Percentiles rank a stretch among this genome's conserved stretches.
Evolutionary conservation across 441 rosid species (phyloP).

Genomic region (Pelargonium myrrhifolium): DNA sequence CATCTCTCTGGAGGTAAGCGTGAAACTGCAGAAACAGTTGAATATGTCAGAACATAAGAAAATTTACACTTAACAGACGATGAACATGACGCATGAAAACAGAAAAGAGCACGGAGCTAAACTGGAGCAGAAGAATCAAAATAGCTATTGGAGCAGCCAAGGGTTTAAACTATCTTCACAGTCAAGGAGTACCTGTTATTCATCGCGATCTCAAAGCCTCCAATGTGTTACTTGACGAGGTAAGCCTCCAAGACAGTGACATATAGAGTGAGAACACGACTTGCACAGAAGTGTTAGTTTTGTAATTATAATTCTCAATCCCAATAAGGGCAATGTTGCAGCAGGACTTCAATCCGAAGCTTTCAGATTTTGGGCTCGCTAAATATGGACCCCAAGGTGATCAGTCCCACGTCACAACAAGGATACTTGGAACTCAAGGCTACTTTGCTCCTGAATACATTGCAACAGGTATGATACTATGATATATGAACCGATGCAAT

Average conservation of each 20-base stretch:
- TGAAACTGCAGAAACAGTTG: not conserved
- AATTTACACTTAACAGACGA: not conserved
- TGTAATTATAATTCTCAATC: conserved; percentile 2
- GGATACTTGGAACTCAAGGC: conserved; percentile 28
- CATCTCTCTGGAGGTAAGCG: conserved; percentile 25
- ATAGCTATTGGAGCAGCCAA: conserved; percentile 30
- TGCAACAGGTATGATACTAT: conserved; percentile 20
- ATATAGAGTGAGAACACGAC: not conserved
- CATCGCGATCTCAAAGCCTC: conserved; percentile 35
- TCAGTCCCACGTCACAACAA: conserved; percentile 18
- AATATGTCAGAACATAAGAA: not conserved
- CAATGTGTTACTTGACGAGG: conserved; percentile 26
- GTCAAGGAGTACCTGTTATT: conserved; percentile 19
- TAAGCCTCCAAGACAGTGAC: conserved; percentile 10
- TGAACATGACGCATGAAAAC: conserved; percentile 6
- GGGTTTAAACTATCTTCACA: conserved; percentile 30
- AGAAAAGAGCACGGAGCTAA: conserved; percentile 23
- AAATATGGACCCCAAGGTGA: conserved; percentile 27
- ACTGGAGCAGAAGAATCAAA: conserved; percentile 29
- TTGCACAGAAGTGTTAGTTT: conserved; percentile 5
- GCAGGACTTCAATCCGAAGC: conserved; percentile 31
- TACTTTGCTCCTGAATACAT: conserved; percentile 34
- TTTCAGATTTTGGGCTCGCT: conserved; percentile 36
- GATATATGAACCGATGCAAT: not conserved
- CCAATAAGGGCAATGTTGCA: conserved; percentile 15